Conservation (phyloP, 176 grass and related monocot genomes). For the Bromus sterilis region DNA sequence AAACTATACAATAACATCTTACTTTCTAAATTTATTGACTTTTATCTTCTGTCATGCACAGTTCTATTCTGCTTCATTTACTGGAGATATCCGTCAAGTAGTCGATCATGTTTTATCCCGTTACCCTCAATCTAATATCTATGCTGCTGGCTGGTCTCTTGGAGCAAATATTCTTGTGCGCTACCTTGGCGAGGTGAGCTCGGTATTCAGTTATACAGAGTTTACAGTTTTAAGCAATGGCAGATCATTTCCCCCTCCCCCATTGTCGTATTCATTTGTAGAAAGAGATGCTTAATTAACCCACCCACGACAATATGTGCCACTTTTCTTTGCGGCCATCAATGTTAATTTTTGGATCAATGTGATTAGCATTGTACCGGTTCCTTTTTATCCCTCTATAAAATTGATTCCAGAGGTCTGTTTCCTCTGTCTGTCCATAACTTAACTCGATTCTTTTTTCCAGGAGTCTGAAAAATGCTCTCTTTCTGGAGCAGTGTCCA, state of each 20-base stretch:
- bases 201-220: neutral
- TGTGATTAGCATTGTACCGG: neutral
- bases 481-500: slow-evolving; percentile 83
- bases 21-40: slow-evolving; percentile 1
- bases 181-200: slow-evolving; percentile 83
- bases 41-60: slow-evolving; percentile 29
- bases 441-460: neutral
- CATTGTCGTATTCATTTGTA: neutral
- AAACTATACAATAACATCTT: neutral
- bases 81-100: slow-evolving; percentile 76
- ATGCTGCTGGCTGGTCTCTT: slow-evolving; percentile 91
- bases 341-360: neutral
- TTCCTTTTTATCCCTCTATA: neutral
- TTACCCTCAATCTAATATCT: slow-evolving; percentile 66
- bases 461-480: slow-evolving; percentile 76
- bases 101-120: slow-evolving; percentile 44
- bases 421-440: neutral
- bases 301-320: neutral
- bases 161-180: slow-evolving; percentile 99
- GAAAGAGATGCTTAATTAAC: neutral
- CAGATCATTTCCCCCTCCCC: neutral
- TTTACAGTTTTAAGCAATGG: neutral
- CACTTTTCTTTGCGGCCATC: neutral
- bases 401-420: neutral
- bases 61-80: slow-evolving; percentile 98